Evolutionary conservation across 108 stramenopile species (phyloP).

Genomic region (Aurantiochytrium sp.): DNA sequence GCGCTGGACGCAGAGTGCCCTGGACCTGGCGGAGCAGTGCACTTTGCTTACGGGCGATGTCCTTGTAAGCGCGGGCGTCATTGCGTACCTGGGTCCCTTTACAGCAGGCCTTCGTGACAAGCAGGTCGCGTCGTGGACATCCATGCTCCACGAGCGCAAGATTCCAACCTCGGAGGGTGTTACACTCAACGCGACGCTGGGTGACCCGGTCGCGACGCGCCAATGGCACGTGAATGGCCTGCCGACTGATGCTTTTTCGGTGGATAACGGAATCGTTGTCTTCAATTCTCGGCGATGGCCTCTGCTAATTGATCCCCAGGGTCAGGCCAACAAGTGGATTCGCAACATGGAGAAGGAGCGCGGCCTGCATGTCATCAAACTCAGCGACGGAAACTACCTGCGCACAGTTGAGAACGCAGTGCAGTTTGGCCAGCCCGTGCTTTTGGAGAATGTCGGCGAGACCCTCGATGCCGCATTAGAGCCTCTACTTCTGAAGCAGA

Average conservation of each 20-base stretch:
- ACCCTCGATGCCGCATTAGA: slow-evolving; percentile 53
- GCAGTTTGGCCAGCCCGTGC: slow-evolving; percentile 53
- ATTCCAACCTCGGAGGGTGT: slow-evolving; percentile 18
- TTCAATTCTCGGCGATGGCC: slow-evolving; percentile 58
- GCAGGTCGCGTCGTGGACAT: slow-evolving; percentile 40
- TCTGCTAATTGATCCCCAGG: slow-evolving; percentile 58
- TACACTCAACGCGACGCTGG: slow-evolving; percentile 33
- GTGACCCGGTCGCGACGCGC: slow-evolving; percentile 45
- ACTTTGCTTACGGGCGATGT: slow-evolving; percentile 47
- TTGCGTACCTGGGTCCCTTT: slow-evolving; percentile 62
- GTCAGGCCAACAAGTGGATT: slow-evolving; percentile 52
- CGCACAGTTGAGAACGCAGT: slow-evolving; percentile 53
- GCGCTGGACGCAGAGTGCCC: slow-evolving; percentile 16
- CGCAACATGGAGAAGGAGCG: slow-evolving; percentile 48
- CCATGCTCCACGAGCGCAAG: slow-evolving; percentile 22
- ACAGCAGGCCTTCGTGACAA: slow-evolving; percentile 44
- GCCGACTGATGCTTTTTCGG: slow-evolving; percentile 48
- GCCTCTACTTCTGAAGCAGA: slow-evolving; percentile 48
- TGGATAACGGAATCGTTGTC: slow-evolving; percentile 56
- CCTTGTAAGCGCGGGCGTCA: slow-evolving; percentile 48
- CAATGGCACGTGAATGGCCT: slow-evolving; percentile 58
- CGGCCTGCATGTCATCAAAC: slow-evolving; percentile 46
- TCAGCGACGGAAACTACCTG: slow-evolving; percentile 50
- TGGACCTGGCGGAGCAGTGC: not conserved
- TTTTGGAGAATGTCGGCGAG: slow-evolving; percentile 58